phyloP scores from a whole-genome alignment of 169 alveolate genomes.

The Eimeria acervulina region DNA sequence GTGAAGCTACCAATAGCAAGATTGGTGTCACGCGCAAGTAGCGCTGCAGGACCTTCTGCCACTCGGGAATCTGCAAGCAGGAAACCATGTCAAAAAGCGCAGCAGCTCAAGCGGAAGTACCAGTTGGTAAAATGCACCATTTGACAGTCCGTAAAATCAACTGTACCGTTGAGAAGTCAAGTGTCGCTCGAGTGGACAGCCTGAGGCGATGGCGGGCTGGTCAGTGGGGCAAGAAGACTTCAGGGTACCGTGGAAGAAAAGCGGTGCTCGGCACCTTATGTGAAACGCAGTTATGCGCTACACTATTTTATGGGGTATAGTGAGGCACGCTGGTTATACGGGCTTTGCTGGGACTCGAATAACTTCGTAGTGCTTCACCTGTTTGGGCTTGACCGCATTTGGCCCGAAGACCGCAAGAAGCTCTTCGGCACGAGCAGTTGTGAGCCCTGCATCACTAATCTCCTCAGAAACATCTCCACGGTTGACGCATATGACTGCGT shows the following conservation, averaged over 20 bases:
- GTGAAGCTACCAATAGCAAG: conserved; percentile 76
- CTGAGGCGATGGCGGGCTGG: background rate
- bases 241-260: background rate
- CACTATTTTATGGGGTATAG: background rate
- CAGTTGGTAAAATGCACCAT: background rate
- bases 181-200: background rate
- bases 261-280: background rate
- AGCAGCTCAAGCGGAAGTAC: background rate
- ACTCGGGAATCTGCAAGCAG: conserved; percentile 82
- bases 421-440: conserved; percentile 91
- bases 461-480: background rate
- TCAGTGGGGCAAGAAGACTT: background rate
- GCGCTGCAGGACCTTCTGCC: conserved; percentile 79
- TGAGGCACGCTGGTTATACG: background rate
- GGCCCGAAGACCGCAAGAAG: conserved; percentile 88
- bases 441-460: conserved; percentile 90
- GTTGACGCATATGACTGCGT: background rate
- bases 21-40: conserved; percentile 81
- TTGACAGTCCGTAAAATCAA: background rate
- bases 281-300: background rate
- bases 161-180: background rate
- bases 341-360: background rate
- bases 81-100: background rate
- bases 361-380: conserved; percentile 61
- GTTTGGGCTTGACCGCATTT: conserved; percentile 78